Evolutionary conservation across 2,329 filamentous ascomycete species (phyloP).

Genomic region (Cladosporium cucumerinum): DNA sequence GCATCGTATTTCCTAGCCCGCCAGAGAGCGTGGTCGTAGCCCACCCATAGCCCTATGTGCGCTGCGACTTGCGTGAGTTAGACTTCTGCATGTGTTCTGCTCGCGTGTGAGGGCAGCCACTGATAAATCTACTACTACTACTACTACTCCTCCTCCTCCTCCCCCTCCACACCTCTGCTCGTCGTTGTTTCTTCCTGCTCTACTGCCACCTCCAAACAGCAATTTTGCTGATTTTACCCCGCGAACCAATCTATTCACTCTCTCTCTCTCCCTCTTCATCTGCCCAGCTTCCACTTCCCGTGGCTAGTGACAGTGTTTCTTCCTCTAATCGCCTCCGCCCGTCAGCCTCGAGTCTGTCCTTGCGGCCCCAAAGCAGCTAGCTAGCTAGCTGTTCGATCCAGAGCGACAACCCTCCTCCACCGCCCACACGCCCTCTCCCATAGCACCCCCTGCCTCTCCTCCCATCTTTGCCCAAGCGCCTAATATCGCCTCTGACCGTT

Average conservation of each 20-base stretch:
- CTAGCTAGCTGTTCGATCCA: constrained; percentile 10
- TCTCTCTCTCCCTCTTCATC: neutral
- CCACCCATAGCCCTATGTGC: neutral
- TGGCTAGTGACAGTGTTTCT: constrained; percentile 10
- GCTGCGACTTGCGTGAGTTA: no score
- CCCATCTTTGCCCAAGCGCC: constrained; percentile 10
- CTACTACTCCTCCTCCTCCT: no score
- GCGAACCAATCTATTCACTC: neutral
- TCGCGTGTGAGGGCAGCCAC: neutral
- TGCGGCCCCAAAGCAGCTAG: constrained; percentile 11
- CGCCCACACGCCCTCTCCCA: constrained; percentile 2
- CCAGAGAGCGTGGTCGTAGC: neutral
- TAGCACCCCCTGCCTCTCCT: constrained; percentile 4
- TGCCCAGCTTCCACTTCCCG: constrained; percentile 15
- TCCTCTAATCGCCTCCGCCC: constrained; percentile 8
- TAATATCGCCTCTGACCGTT: neutral
- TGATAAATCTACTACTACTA: constrained; percentile 8
- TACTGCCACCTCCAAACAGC: neutral
- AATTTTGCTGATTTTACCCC: neutral
- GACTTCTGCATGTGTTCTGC: neutral
- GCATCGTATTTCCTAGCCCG: constrained; percentile 4
- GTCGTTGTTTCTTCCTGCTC: neutral
- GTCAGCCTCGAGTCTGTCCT: constrained; percentile 1
- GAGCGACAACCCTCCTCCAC: constrained; percentile 1
- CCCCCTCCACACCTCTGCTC: neutral